Conservation (phyloP, 306 rosid genomes). For the Acacia melanoxylon region DNA sequence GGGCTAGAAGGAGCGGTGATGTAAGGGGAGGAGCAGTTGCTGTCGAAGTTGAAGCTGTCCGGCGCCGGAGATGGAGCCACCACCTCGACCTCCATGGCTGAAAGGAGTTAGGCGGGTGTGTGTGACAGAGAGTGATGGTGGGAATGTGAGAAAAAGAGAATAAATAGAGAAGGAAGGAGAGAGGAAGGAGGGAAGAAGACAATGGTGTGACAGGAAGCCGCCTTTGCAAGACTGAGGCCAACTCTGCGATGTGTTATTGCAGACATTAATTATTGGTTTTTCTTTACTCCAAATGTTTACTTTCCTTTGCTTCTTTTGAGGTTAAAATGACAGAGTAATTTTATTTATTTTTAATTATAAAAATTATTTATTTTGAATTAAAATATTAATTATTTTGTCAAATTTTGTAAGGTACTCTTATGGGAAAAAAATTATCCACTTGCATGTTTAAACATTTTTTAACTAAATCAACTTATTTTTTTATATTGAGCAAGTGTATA, state of each 20-base stretch:
- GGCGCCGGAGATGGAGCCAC: slow-evolving; percentile 34
- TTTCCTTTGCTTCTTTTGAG: background rate
- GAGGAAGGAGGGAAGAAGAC: slow-evolving; percentile 20
- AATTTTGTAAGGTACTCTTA: no score
- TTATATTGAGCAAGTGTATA: no score
- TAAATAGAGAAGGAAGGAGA: slow-evolving; percentile 21
- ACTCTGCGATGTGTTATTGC: slow-evolving; percentile 10
- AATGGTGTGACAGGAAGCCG: slow-evolving; percentile 25
- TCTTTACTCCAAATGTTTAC: background rate
- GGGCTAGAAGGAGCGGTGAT: slow-evolving; percentile 94
- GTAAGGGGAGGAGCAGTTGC: slow-evolving; percentile 80
- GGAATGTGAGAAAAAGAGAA: background rate
- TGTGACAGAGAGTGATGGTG: slow-evolving; percentile 24
- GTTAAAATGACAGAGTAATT: no score
- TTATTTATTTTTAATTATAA: no score
- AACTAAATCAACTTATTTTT: no score
- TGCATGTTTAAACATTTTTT: no score
- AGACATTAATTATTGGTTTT: background rate
- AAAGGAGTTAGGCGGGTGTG: background rate
- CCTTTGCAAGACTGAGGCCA: slow-evolving; percentile 25
- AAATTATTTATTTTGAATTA: no score
- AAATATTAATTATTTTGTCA: no score
- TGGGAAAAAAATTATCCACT: no score
- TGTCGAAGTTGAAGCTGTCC: slow-evolving; percentile 72
- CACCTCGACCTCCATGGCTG: slow-evolving; percentile 33